Percentiles rank a stretch among this genome's conserved stretches.
Evolutionary conservation across 305 asterid genomes (phyloP).

Genomic region (Ajuga reptans): DNA sequence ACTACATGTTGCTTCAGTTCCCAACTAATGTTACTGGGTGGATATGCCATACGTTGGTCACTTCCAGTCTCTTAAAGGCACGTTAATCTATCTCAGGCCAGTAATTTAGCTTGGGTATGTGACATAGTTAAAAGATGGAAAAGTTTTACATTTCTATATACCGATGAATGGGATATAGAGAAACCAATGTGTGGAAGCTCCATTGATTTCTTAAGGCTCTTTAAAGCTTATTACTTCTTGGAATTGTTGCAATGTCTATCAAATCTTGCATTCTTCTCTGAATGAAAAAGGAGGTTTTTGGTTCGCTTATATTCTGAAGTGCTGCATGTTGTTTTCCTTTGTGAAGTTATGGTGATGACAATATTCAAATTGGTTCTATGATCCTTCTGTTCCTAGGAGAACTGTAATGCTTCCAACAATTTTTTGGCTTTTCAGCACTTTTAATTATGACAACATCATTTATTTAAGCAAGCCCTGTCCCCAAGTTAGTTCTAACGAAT

Average conservation of each 20-base stretch:
- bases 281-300: neutral
- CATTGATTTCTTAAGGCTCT: neutral
- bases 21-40: slow-evolving; percentile 96
- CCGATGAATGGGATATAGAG: neutral
- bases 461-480: neutral
- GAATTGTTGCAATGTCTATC: neutral
- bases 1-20: slow-evolving; percentile 79
- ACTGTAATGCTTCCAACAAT: neutral
- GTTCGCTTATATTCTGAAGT: neutral
- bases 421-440: neutral
- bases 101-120: slow-evolving; percentile 34
- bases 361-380: neutral
- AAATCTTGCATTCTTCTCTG: neutral
- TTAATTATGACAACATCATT: slow-evolving; percentile 7
- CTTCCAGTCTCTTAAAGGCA: slow-evolving; percentile 95
- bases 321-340: neutral
- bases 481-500: neutral
- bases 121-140: slow-evolving; percentile 5
- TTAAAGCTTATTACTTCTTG: neutral
- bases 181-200: neutral
- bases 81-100: slow-evolving; percentile 37
- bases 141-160: neutral
- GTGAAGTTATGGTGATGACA: neutral
- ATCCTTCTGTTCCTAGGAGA: neutral
- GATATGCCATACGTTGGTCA: slow-evolving; percentile 90